Percentiles rank a stretch among this genome's conserved stretches.
Evolutionary conservation across 2,329 filamentous ascomycete genomes (phyloP).

Genomic region (Fusarium armeniacum): DNA sequence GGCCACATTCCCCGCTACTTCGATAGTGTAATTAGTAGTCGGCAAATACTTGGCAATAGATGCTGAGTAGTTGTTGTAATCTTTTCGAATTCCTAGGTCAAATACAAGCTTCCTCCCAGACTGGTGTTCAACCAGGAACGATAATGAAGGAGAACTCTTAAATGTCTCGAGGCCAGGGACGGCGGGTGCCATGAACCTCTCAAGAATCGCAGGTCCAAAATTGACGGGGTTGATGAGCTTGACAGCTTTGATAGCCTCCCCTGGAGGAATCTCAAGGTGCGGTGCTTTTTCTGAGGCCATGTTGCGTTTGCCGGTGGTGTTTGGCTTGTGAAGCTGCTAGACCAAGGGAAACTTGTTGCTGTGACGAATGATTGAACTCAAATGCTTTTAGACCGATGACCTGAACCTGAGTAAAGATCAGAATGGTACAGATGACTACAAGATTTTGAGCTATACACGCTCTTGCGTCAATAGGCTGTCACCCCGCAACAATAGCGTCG

Average conservation of each 20-base stretch:
- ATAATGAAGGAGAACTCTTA: slow-evolving; percentile 49
- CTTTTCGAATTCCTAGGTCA: slow-evolving; percentile 52
- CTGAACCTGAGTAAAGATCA: neutral
- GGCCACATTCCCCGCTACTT: slow-evolving; percentile 46
- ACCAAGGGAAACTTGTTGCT: neutral
- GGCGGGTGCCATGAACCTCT: slow-evolving; percentile 57
- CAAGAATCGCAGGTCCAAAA: slow-evolving; percentile 57
- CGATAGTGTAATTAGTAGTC: slow-evolving; percentile 48
- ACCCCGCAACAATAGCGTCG: slow-evolving; percentile 8
- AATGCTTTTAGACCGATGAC: neutral
- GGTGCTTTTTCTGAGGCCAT: slow-evolving; percentile 2
- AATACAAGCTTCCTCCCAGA: slow-evolving; percentile 51
- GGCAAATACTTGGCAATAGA: slow-evolving; percentile 48
- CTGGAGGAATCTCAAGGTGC: slow-evolving; percentile 22
- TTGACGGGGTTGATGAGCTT: slow-evolving; percentile 58
- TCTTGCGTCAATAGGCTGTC: neutral
- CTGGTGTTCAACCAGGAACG: slow-evolving; percentile 50
- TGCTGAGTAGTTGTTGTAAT: slow-evolving; percentile 49
- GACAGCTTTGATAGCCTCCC: slow-evolving; percentile 39
- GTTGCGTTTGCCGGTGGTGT: neutral
- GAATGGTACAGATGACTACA: neutral
- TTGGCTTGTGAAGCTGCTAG: neutral
- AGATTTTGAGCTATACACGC: neutral
- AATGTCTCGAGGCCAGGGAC: slow-evolving; percentile 55
- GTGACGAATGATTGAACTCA: neutral